These are phyloP conservation scores for Pugionium dolabratum DNA, from an alignment of 345 rosid species.

Conservation along the genomic window DNA sequence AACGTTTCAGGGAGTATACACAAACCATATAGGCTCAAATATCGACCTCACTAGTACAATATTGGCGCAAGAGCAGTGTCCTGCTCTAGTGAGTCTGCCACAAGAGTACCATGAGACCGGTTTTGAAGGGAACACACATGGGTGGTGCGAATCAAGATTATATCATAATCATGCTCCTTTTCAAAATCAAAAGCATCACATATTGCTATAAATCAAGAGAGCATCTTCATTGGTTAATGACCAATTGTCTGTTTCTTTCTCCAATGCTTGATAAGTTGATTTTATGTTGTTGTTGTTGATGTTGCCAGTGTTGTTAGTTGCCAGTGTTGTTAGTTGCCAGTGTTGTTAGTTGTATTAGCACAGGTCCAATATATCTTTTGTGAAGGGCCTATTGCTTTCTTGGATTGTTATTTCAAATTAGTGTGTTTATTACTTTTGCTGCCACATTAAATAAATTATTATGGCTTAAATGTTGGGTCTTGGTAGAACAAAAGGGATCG, in stretches of 20 bases:
- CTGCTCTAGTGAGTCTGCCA: constrained; percentile 20
- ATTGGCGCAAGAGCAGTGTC: constrained; percentile 20
- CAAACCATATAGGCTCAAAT: constrained; percentile 4
- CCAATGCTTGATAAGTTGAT: constrained; percentile 3
- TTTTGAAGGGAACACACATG: background rate
- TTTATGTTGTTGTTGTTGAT: too few relatives aligned
- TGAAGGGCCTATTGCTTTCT: background rate
- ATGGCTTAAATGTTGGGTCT: too few relatives aligned
- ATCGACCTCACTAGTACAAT: constrained; percentile 11
- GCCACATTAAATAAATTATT: too few relatives aligned
- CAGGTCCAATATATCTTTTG: constrained; percentile 1
- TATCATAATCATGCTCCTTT: background rate
- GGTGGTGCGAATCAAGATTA: constrained; percentile 5
- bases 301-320: too few relatives aligned
- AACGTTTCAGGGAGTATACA: constrained; percentile 43
- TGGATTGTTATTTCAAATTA: constrained; percentile 5
- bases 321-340: too few relatives aligned
- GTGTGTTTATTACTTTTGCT: background rate
- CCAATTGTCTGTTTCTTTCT: background rate
- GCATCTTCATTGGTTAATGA: background rate
- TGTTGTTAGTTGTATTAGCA: background rate
- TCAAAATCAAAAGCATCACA: constrained; percentile 17
- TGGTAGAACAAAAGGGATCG: too few relatives aligned
- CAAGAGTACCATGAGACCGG: constrained; percentile 14
- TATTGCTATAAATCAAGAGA: too few relatives aligned